phyloP scores from a whole-genome alignment of 2,329 filamentous ascomycete species.

The Fusarium sulawesiense region DNA sequence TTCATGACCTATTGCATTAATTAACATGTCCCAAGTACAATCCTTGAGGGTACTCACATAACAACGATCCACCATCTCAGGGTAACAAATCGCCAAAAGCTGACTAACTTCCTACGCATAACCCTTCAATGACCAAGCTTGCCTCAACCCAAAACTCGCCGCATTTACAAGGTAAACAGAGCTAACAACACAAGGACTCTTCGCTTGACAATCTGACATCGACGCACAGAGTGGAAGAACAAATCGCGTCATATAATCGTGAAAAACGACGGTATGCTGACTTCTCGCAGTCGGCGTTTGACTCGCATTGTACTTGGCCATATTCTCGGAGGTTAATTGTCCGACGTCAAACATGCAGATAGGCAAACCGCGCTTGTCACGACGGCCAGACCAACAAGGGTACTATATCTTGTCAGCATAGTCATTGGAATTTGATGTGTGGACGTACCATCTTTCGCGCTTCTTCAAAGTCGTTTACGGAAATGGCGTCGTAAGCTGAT shows the following conservation, averaged over 20 bases:
- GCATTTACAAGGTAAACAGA: not conserved
- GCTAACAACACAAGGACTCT: not conserved
- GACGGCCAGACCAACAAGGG: not conserved
- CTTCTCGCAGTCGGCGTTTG: not conserved
- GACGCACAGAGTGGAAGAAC: not conserved
- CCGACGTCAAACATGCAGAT: not conserved
- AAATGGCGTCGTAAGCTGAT: not conserved
- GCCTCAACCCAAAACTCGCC: not conserved
- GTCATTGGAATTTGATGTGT: no score
- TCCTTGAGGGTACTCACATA: not conserved
- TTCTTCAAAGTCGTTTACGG: not conserved
- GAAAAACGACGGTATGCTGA: not conserved
- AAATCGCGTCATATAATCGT: not conserved
- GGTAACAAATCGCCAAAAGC: not conserved
- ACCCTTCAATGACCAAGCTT: conserved; percentile 1
- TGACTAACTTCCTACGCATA: not conserved
- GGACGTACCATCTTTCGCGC: not conserved
- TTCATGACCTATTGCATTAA: not conserved
- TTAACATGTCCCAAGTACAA: no score
- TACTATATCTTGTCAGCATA: not conserved
- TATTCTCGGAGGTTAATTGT: not conserved
- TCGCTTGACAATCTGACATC: not conserved
- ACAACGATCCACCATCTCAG: not conserved
- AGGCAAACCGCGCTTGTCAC: not conserved
- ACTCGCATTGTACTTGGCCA: not conserved